phyloP scores from a whole-genome alignment of 352 stramenopile species.

The Phytophthora constricta region DNA sequence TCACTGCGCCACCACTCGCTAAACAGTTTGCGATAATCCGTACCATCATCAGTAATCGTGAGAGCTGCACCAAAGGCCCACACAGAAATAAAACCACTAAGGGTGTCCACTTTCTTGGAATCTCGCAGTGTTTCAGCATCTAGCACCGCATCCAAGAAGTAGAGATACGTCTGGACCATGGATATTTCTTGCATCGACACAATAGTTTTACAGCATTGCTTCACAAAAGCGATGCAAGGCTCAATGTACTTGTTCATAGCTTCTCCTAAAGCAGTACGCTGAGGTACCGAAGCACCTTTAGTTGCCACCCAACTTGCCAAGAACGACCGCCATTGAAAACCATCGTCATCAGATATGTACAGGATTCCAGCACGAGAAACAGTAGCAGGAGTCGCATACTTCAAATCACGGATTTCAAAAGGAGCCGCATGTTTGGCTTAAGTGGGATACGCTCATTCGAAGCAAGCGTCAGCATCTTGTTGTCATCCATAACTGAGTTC shows the following conservation, averaged over 20 bases:
- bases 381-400: conserved; percentile 94
- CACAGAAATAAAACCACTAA: conserved; percentile 93
- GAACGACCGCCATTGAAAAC: conserved; percentile 93
- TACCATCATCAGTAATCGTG: conserved; percentile 92
- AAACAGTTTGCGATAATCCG: conserved; percentile 94
- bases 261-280: conserved; percentile 63
- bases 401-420: conserved; percentile 97
- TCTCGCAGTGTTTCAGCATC: conserved; percentile 73
- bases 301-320: conserved; percentile 92
- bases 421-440: conserved; percentile 93
- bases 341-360: conserved; percentile 93
- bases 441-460: conserved; percentile 97
- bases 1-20: conserved; percentile 94
- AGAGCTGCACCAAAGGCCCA: conserved; percentile 93
- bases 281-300: conserved; percentile 60
- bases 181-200: conserved; percentile 92
- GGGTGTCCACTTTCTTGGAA: conserved; percentile 73
- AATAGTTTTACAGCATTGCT: conserved; percentile 87
- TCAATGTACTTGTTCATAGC: conserved; percentile 90
- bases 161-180: conserved; percentile 92
- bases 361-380: conserved; percentile 96
- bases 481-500: conserved; percentile 92
- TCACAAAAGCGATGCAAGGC: conserved; percentile 86
- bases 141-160: conserved; percentile 90
- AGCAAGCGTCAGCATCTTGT: conserved; percentile 89